Evolutionary conservation across 805 yeast species (phyloP).

Genomic region (Candida suzukii): DNA sequence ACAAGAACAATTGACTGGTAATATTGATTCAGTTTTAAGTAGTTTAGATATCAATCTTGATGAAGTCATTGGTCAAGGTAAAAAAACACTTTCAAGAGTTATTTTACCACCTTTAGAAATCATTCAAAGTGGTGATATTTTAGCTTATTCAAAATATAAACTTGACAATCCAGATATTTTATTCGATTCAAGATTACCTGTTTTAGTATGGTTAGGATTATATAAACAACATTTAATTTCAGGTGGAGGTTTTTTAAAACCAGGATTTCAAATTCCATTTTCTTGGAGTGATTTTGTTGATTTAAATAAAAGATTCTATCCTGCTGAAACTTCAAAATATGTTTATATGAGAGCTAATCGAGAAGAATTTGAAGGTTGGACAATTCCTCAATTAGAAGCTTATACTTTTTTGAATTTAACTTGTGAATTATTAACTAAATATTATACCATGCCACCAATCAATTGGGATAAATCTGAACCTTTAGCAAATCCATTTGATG

Average conservation of each 20-base stretch:
- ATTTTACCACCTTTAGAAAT: conserved; percentile 50
- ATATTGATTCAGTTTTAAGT: too few species aligned
- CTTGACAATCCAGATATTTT: too few species aligned
- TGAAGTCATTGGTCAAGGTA: too few species aligned
- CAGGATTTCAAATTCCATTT: conserved; percentile 22
- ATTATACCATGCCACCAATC: conserved; percentile 5
- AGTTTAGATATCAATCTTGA: too few species aligned
- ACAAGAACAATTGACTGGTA: too few species aligned
- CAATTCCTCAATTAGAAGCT: too few species aligned
- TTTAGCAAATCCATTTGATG: conserved; percentile 7
- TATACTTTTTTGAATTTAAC: conserved; percentile 1
- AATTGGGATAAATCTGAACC: conserved; percentile 12
- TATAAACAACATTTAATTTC: conserved; percentile 10
- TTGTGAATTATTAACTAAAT: conserved; percentile 2
- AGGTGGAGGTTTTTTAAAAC: conserved; percentile 13
- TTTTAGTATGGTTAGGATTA: conserved; percentile 20
- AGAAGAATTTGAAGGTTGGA: too few species aligned
- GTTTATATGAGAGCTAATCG: not conserved
- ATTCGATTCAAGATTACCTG: conserved; percentile 27
- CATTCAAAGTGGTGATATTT: not conserved
- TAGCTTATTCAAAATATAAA: not conserved
- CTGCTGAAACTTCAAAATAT: conserved; percentile 2
- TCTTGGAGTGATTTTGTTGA: conserved; percentile 27
- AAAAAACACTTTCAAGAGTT: too few species aligned
- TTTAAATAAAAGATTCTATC: conserved; percentile 12